Base-by-base conservation (phyloP, 163 green algal species). In the Volvox carteri region DNA sequence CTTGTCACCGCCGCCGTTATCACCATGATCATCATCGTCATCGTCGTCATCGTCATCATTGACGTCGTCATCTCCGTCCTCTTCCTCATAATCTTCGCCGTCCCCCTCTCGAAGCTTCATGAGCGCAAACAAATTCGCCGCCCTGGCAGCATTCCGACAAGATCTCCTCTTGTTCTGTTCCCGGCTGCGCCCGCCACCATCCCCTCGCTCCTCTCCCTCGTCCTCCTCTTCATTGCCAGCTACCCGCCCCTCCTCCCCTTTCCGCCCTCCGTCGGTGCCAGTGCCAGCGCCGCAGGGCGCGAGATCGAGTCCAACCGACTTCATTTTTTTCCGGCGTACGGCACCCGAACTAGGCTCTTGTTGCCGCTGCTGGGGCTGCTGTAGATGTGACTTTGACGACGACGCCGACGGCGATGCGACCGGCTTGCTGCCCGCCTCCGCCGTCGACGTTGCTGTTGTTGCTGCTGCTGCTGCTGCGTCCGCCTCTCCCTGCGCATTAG, bases 101-200 rank as follows among this genome's bases (percentile, higher is more conserved):
- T n/a, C 56, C 37, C 44, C 81, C n/a, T 73, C 81, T 25, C 74
- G 30, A 1, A 89, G 70, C 50, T 83, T 35, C 52, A 89, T 54
- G 33, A 50, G n/a, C 1, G 84, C 68, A 6, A 89, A 83, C 7
- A 50, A n/a, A 39, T 62, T 62, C 3, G 84, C 70, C 9, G 68
- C 70, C 2, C 73, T 42, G 0, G 19, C 68, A 19, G 68, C 68
- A n/a, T 14, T n/a, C n/a, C n/a, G n/a, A n/a, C n/a, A n/a, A n/a
- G n/a, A n/a, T n/a, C n/a, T n/a, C n/a, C n/a, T n/a, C n/a, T n/a
- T n/a, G n/a, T 11, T 18, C 58, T 81, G 33, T 0, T 28, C 9
- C 33, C 35, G 30, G 19, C 50, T 25, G 48, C 33, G 42, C 25
- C 35, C n/a, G 11, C 44, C 42, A 14, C 30, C 60, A 14, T 11